Conservation (phyloP, 352 stramenopile genomes). For the Phytophthora rubi region DNA sequence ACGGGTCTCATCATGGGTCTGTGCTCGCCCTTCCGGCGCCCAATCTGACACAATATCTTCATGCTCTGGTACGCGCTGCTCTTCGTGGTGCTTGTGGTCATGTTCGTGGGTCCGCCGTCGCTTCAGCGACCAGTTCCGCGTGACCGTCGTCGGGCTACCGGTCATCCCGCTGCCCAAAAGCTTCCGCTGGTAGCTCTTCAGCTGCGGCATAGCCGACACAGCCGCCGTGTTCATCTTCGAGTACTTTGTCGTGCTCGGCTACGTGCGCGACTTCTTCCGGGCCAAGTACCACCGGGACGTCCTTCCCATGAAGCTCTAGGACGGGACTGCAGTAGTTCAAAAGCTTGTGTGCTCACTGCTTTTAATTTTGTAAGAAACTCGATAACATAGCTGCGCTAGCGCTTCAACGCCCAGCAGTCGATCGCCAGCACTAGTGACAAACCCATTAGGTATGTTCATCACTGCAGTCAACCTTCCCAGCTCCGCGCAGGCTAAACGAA, state of each 20-base stretch:
- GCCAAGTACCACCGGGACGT: slow-evolving; percentile 70
- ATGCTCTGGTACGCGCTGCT: slow-evolving; percentile 67
- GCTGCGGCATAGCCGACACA: slow-evolving; percentile 64
- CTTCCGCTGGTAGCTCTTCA: slow-evolving; percentile 74
- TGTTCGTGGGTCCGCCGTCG: slow-evolving; percentile 65
- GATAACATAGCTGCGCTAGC: too few relatives aligned
- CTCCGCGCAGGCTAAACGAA: too few relatives aligned
- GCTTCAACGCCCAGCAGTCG: too few relatives aligned
- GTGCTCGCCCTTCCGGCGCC: slow-evolving; percentile 66
- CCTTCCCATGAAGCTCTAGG: slow-evolving; percentile 67
- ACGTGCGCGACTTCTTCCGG: slow-evolving; percentile 70
- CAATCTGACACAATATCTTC: slow-evolving; percentile 72
- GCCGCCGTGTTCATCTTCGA: slow-evolving; percentile 62
- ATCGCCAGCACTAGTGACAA: too few relatives aligned
- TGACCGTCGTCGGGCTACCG: slow-evolving; percentile 68
- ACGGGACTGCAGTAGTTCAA: not conserved
- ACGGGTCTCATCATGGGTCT: slow-evolving; percentile 63
- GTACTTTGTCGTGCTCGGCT: slow-evolving; percentile 68
- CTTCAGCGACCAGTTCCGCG: slow-evolving; percentile 72
- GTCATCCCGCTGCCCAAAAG: slow-evolving; percentile 66
- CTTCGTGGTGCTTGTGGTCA: slow-evolving; percentile 57
- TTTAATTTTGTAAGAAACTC: slow-evolving; percentile 24
- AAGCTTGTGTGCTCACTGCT: slow-evolving; percentile 5
- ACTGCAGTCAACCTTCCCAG: too few relatives aligned
- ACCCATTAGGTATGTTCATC: too few relatives aligned